Conservation (phyloP, 495 filamentous ascomycete genomes). For the Lineolata rhizophorae region DNA sequence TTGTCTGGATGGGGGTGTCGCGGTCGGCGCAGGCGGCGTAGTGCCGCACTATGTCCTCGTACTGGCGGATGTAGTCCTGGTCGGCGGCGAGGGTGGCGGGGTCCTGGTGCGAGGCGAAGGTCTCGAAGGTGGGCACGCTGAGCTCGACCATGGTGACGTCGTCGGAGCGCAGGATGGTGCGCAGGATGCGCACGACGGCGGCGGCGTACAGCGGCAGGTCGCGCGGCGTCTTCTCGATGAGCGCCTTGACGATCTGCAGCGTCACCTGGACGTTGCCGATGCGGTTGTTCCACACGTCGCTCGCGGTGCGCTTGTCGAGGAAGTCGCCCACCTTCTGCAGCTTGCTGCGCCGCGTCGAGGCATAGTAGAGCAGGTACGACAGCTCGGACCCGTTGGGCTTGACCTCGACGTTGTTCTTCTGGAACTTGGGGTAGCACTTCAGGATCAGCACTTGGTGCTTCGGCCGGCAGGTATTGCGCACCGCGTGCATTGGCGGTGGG, state of each 20-base stretch:
- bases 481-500: conserved; percentile 38
- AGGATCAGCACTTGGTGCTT: conserved; percentile 86
- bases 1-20: conserved; percentile 19
- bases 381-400: conserved; percentile 88
- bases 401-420: conserved; percentile 71
- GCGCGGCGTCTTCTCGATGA: conserved; percentile 79
- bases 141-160: conserved; percentile 81
- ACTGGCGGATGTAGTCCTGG: conserved; percentile 61
- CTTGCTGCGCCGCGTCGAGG: conserved; percentile 77
- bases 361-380: conserved; percentile 88
- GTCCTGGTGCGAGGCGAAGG: conserved; percentile 66
- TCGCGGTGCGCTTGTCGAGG: conserved; percentile 70
- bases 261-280: conserved; percentile 90
- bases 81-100: conserved; percentile 59
- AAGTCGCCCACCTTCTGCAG: conserved; percentile 83
- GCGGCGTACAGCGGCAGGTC: conserved; percentile 72
- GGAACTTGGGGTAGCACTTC: conserved; percentile 80
- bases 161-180: conserved; percentile 51
- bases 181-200: conserved; percentile 58
- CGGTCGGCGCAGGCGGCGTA: conserved; percentile 63
- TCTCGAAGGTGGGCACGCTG: conserved; percentile 60
- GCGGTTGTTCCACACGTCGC: conserved; percentile 61
- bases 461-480: conserved; percentile 47
- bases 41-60: conserved; percentile 49
- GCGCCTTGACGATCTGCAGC: conserved; percentile 63